Base-by-base conservation (phyloP, 116 monocot genomes). In the Papilionanthe hybrid region DNA sequence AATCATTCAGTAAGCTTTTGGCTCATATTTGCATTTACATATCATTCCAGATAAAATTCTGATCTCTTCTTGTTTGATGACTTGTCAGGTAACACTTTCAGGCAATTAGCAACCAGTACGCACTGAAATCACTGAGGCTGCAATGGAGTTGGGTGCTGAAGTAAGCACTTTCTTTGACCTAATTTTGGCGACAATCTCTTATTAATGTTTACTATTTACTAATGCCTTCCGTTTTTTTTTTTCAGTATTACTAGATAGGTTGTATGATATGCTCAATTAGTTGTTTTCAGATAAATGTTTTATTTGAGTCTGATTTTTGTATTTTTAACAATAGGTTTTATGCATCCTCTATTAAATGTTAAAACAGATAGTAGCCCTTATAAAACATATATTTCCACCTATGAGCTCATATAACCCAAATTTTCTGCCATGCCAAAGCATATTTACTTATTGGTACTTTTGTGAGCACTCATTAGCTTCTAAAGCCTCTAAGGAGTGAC, bases 71-170 rank as follows among this genome's bases (percentile, higher is more conserved):
- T 53, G 53, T 17, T 49, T 67, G 43, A 60, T 76, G 7, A 53
- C 78, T 43, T 78, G 44, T 29, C 85, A 99, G 98, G 98, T 87
- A 72, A 99, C 95, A 69, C 91, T 99, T 86, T 91, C 98, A 79
- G 98, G 98, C 76, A 99, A 94, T 75, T 95, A 99, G 72, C 94
- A 93, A 79, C 98, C 98, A 71, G 58, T 99, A 60, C 89, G 98
- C 47, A 94, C 87, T 79, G 98, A 99, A 90, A 99, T 99, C 76
- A 99, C 98, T 15, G 98, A 99, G 80, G 93, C 98, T 84, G 98
- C 98, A 67, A 93, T 99, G 93, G 98, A 94, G 78, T 79, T 99
- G 63, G 98, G 98, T 65, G 60, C 94, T 81, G 94, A 94, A 84
- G 97, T 97, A 88, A 79, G 75, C 27, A 75, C 23, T 44, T n/a